Conservation (phyloP, 2,329 filamentous ascomycete genomes). For the Nigrograna mackinnonii region DNA sequence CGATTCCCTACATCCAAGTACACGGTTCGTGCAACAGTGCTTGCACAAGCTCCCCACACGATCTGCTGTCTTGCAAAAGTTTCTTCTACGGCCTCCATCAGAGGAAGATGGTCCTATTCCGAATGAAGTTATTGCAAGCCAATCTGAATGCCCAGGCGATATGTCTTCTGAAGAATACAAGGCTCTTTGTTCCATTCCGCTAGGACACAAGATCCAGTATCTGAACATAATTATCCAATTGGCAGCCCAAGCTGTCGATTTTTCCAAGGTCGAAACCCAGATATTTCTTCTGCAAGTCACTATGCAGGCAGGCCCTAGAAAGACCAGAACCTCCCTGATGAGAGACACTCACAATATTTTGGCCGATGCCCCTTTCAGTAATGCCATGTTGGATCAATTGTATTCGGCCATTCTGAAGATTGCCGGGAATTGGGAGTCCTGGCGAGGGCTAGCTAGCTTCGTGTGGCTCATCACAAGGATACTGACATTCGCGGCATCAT, state of each 20-base stretch:
- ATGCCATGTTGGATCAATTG: too few species aligned
- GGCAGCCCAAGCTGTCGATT: background rate
- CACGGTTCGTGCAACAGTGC: slow-evolving; percentile 32
- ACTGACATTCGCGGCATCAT: too few species aligned
- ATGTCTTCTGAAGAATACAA: background rate
- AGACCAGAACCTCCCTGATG: too few species aligned
- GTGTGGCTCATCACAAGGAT: too few species aligned
- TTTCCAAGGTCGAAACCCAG: background rate
- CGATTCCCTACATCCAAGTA: slow-evolving; percentile 7
- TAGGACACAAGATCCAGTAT: background rate
- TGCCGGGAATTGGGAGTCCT: too few species aligned
- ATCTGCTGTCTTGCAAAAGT: slow-evolving; percentile 43
- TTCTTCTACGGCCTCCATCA: slow-evolving; percentile 32
- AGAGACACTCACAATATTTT: too few species aligned
- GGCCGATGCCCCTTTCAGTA: too few species aligned
- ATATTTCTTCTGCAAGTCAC: too few species aligned
- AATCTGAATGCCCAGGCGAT: background rate
- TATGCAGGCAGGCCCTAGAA: too few species aligned
- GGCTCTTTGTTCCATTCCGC: background rate
- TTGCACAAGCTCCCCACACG: slow-evolving; percentile 44
- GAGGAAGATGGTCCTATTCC: background rate
- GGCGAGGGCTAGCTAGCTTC: too few species aligned
- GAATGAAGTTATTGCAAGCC: background rate
- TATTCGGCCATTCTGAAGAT: too few species aligned
- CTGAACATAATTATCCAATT: background rate